Evolutionary conservation across 371 early-diverging fungal genomes (phyloP), one percentile per base, ranked within the genome.

Genomic region (Mucor mucedo): DNA sequence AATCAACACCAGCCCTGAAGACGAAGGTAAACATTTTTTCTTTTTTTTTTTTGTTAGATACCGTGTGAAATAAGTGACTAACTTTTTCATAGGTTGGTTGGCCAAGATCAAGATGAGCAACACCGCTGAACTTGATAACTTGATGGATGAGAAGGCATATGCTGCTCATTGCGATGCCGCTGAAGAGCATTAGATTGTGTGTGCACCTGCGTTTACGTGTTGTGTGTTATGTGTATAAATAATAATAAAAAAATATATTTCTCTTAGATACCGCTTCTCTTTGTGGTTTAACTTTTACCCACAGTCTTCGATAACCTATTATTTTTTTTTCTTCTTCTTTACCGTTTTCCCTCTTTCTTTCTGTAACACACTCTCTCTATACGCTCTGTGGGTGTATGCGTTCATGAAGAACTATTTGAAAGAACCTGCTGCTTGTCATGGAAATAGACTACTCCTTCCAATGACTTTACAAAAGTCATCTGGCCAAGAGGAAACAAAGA

Each of bases 41-140:
- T 49, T 8, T 21, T 21, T 21, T 21, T 21, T 21, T 21, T 21
- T 21, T 21, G 21, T 21, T 55, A 56, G 33, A 40, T 40, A 42
- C 11, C 64, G 53, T 57, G 64, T 52, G 52, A 52, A 50, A 28
- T 33, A 28, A 8, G 48, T 45, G 42, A 35, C 11, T 56, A 33
- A 59, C 33, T 49, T 40, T 64, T 58, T 68, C 11, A 35, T 72
- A 93, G 95, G 94, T 62, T 97, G 98, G 98, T 83, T 96, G 52
- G 93, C 90, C 73, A 95, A 96, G 88, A 90, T 97, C 73, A 83
- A 95, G 84, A 52, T 97, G 53, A 76, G 84, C 13, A 65, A 87
- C 70, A 73, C 80, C 52, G 79, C 69, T 4, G 89, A 96, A 73
- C 56, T 96, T 48, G 85, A 92, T 2, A 65, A 70, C 9, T 86